These are phyloP conservation scores for Apiospora pterosperma DNA, from an alignment of 2,329 filamentous ascomycete genomes.

Conservation along the genomic window DNA sequence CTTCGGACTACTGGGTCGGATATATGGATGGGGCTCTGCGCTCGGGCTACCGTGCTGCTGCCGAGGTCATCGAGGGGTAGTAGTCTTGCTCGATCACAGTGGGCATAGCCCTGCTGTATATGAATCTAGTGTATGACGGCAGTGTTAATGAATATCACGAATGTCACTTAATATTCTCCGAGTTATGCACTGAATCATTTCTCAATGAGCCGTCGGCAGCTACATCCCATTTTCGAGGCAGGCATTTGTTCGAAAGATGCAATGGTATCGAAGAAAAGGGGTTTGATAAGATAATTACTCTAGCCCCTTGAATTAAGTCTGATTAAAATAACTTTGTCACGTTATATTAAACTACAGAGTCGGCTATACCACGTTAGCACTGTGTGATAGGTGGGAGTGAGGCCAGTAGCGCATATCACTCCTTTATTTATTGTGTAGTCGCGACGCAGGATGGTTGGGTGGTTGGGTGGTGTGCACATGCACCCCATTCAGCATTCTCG, in stretches of 20 bases:
- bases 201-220: neutral
- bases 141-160: neutral
- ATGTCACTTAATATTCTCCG: neutral
- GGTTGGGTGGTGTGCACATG: too few species aligned
- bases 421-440: neutral
- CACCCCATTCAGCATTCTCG: neutral
- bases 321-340: neutral
- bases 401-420: neutral
- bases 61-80: slow-evolving; percentile 1
- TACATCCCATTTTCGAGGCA: neutral
- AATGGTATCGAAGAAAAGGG: neutral
- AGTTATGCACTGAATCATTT: neutral
- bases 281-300: neutral
- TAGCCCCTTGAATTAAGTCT: neutral
- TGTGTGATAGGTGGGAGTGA: neutral
- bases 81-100: neutral
- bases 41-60: slow-evolving; percentile 1
- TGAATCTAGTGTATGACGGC: neutral
- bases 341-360: too few species aligned
- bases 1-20: slow-evolving; percentile 1
- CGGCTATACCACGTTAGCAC: neutral
- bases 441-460: too few species aligned
- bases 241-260: too few species aligned
- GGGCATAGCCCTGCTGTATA: neutral
- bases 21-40: slow-evolving; percentile 6